Evolutionary conservation across 2,329 filamentous ascomycete genomes (phyloP), one percentile per base, ranked within the genome.

Genomic region (Macrophomina pseudophaseolina): DNA sequence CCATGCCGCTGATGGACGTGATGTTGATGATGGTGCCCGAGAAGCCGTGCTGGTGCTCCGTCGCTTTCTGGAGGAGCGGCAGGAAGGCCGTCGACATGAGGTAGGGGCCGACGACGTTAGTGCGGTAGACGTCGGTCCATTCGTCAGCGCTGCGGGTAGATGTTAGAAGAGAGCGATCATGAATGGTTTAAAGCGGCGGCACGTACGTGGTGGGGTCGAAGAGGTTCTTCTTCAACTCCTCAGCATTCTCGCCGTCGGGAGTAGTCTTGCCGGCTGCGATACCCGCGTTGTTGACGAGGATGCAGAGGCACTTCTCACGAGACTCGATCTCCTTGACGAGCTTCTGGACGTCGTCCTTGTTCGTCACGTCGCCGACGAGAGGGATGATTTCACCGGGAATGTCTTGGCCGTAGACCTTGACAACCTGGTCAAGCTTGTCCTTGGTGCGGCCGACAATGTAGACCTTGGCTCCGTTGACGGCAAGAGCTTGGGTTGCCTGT

Each of bases 231-330:
- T 78, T 78, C 66, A 82, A 71, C 46, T 80, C 79, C 65, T 82
- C 79, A n/a, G 81, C 78, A 12, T 74, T 72, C 59, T 75, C 78
- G 28, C 79, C 80, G 69, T 80, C 69, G 70, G 76, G 76, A 70
- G 72, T 68, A 7, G 73, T 73, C 67, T 80, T 81, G 7, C 70
- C 73, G 16, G 76, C 74, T 16, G 78, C 78, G 56, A 84, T 81
- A 2, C 82, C 82, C 7, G 82, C 81, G 67, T 83, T 83, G 74
- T 83, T 83, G 70, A 83, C 75, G 3, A 83, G 77, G 64, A 83
- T 79, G 70, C 79, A 78, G 33, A 84, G 75, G 67, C 78, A 79
- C 68, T 79, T 76, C 70, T 84, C 82, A 51, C 77, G 78, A 14
- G 76, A 76, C 54, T 79, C 76, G 58, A 83, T 79, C 64, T 82